Percentiles rank a stretch among this genome's conserved stretches.
Evolutionary conservation across 129 eudicot species (phyloP).

Genomic region (Flaveria brownii): DNA sequence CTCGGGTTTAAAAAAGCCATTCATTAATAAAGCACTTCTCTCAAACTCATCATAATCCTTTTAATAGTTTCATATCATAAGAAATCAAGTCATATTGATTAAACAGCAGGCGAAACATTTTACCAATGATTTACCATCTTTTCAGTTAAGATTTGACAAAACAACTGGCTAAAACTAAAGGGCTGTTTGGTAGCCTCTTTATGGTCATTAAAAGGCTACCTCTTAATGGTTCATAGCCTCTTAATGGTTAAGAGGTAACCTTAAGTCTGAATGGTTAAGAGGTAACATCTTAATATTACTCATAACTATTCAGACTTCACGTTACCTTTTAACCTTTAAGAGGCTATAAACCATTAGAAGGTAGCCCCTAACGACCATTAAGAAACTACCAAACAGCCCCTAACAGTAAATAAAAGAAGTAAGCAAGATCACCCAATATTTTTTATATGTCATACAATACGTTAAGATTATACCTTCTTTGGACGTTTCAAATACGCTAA

Average conservation of each 20-base stretch:
- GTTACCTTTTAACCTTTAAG: no score
- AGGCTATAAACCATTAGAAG: no score
- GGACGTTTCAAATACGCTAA: constrained; percentile 6
- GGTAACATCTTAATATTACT: no score
- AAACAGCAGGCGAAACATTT: not conserved
- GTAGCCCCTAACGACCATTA: no score
- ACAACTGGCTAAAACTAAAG: no score
- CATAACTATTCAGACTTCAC: no score
- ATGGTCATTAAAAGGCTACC: no score
- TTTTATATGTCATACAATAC: not conserved
- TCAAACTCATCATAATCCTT: not conserved
- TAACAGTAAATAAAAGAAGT: not conserved
- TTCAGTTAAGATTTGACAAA: not conserved
- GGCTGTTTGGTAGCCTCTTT: no score
- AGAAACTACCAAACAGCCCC: no score
- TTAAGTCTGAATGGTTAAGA: no score
- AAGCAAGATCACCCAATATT: not conserved
- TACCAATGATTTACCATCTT: not conserved
- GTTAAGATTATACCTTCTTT: not conserved
- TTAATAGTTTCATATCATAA: not conserved
- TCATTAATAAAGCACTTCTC: not conserved
- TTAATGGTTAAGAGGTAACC: no score
- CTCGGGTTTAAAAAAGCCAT: not conserved
- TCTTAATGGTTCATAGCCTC: no score
- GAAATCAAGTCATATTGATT: not conserved